Conservation (phyloP, 768 basidiomycete genomes). For the Amanita muscaria region DNA sequence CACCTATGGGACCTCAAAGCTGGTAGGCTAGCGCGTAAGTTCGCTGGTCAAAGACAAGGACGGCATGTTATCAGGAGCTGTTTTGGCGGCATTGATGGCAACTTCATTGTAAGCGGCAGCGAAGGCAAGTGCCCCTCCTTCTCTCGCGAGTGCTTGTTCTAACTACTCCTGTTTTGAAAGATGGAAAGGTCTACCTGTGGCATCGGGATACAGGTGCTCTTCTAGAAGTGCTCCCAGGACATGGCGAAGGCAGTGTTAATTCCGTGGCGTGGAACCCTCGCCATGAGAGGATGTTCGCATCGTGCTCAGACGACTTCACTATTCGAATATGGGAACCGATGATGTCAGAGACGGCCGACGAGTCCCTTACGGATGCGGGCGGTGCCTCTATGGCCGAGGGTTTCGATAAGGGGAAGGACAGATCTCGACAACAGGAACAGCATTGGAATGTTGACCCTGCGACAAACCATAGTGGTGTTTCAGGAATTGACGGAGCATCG, state of each 20-base stretch:
- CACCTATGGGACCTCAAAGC: conserved; percentile 77
- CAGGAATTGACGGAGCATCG: neutral
- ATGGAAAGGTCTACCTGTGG: conserved; percentile 93
- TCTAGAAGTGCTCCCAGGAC: conserved; percentile 83
- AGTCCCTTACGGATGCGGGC: conserved; percentile 2
- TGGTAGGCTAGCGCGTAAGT: conserved; percentile 66
- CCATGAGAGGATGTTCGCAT: conserved; percentile 89
- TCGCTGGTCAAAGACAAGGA: conserved; percentile 77
- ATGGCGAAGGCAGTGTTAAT: conserved; percentile 87
- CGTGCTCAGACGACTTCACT: conserved; percentile 87
- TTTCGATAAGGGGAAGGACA: conserved; percentile 59
- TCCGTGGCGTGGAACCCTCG: conserved; percentile 94
- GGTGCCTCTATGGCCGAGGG: conserved; percentile 16
- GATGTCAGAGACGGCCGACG: conserved; percentile 13
- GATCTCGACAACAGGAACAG: conserved; percentile 41
- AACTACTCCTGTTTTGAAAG: conserved; percentile 30
- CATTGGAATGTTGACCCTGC: conserved; percentile 14
- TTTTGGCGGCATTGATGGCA: conserved; percentile 85
- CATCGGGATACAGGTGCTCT: conserved; percentile 77
- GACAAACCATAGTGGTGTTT: neutral
- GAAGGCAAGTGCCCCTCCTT: conserved; percentile 57
- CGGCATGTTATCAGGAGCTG: conserved; percentile 85
- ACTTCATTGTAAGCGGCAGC: conserved; percentile 88
- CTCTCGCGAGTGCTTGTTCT: neutral
- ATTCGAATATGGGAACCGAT: conserved; percentile 85